Percentiles rank a stretch among this genome's conserved stretches.
phyloP scores from a whole-genome alignment of 768 basidiomycete genomes.

The Russula earlei region DNA sequence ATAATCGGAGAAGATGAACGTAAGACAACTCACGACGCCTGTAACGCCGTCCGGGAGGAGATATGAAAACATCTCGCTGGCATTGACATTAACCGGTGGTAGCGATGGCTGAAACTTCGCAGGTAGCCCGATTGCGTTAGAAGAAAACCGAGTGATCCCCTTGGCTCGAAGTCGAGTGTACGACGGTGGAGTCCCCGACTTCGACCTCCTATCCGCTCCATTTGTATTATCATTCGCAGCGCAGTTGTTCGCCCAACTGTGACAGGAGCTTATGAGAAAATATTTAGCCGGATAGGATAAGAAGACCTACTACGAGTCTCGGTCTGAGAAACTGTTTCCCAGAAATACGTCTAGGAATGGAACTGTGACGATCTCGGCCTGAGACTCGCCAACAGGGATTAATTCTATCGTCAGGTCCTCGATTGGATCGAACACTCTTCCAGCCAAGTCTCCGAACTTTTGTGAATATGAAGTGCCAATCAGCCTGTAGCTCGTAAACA shows the following conservation, averaged over 20 bases:
- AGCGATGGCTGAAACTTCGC: constrained; percentile 40
- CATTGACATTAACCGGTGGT: constrained; percentile 36
- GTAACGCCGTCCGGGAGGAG: constrained; percentile 49
- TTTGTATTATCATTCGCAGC: constrained; percentile 42
- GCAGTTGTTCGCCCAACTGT: constrained; percentile 56
- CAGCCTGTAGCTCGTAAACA: constrained; percentile 49
- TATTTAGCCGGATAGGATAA: neutral
- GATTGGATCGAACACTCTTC: constrained; percentile 40
- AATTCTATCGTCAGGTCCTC: constrained; percentile 40
- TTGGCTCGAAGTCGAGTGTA: constrained; percentile 20
- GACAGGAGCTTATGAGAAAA: neutral
- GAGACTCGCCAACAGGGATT: constrained; percentile 38
- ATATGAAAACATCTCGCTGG: constrained; percentile 46
- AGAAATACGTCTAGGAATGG: constrained; percentile 44
- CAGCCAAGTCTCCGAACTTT: constrained; percentile 48
- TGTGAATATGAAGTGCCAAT: constrained; percentile 41
- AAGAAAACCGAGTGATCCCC: constrained; percentile 32
- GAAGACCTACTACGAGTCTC: constrained; percentile 40
- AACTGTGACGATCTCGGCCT: constrained; percentile 41
- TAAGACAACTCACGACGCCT: constrained; percentile 39
- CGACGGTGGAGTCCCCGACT: neutral
- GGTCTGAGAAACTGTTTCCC: constrained; percentile 43
- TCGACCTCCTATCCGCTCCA: constrained; percentile 36
- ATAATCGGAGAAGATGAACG: neutral
- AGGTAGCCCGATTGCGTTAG: constrained; percentile 40